These are phyloP conservation scores for Saturnispora dispora DNA, from an alignment of 805 yeast species.

Conservation along the genomic window DNA sequence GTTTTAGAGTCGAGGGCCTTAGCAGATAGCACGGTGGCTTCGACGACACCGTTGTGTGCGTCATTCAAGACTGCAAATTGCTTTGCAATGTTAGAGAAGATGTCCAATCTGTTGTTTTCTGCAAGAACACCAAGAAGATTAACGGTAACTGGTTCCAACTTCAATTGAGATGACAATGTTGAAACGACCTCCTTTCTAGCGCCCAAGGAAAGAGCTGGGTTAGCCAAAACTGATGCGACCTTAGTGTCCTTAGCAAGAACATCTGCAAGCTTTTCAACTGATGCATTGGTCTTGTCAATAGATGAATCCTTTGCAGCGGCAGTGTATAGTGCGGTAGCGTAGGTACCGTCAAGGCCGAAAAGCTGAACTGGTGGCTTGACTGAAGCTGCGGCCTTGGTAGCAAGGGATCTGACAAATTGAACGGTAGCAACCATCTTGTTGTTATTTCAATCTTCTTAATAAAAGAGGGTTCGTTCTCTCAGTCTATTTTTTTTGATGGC, in stretches of 20 bases:
- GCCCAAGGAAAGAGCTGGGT: conserved; percentile 73
- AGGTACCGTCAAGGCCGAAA: conserved; percentile 93
- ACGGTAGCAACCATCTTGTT: conserved; percentile 44
- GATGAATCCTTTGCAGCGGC: conserved; percentile 82
- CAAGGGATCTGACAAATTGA: conserved; percentile 61
- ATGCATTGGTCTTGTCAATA: conserved; percentile 55
- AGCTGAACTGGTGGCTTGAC: conserved; percentile 87
- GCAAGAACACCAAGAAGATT: conserved; percentile 82
- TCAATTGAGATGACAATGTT: conserved; percentile 39
- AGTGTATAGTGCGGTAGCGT: conserved; percentile 88
- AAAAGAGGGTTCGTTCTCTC: not conserved
- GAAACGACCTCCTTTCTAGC: conserved; percentile 69
- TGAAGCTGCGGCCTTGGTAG: conserved; percentile 41
- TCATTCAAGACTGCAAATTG: conserved; percentile 74
- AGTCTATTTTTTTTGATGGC: not conserved
- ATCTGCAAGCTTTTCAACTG: conserved; percentile 49
- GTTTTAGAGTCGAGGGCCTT: conserved; percentile 74
- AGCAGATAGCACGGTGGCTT: conserved; percentile 87
- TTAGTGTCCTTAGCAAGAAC: conserved; percentile 55
- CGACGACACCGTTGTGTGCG: conserved; percentile 86
- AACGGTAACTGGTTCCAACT: conserved; percentile 58
- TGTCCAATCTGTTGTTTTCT: conserved; percentile 84
- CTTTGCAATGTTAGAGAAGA: conserved; percentile 54
- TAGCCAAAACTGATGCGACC: conserved; percentile 50
- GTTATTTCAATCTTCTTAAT: not conserved